Evolutionary conservation across 2,329 filamentous ascomycete species (phyloP), one percentile per base, ranked within the genome.

Genomic region (Erysiphe pulchra): DNA sequence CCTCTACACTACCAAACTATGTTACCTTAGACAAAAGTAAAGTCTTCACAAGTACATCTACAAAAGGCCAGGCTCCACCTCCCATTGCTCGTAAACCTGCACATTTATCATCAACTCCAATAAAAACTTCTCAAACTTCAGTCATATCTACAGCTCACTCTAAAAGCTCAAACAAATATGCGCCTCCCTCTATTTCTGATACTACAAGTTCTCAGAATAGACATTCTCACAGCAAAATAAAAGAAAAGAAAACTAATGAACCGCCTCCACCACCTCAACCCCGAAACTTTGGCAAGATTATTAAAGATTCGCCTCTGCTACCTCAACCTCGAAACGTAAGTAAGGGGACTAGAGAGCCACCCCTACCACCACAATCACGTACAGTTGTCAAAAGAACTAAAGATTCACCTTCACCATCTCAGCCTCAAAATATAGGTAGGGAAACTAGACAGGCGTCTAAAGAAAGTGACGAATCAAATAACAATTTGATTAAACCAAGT

Each of bases 71-170:
- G 56, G 50, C 51, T 4, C 48, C 55, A n/a, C 58, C 58, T 30
- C 58, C 57, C 1, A 49, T 59, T 2, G 56, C 52, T 7, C 51
- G 50, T 24, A 60, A 60, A 47, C 58, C 58, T 14, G 44, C 55
- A 7, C 56, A 59, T 47, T 51, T 60, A 13, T 53, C 51, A 37
- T n/a, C 14, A n/a, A 14, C 14, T 7, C 7, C 14, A 37, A 37
- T 10, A 13, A 37, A 10, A 28, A 49, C 51, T 6, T 51, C 52
- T 12, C 47, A 50, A 20, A 50, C 52, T 8, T 20, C 46, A 11
- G 52, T 46, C n/a, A 46, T 50, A 4, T 50, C 50, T 14, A 50
- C 52, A 5, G 47, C 52, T 14, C 10, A 51, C 8, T 52, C 54
- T 7, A 46, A 41, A 4, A 30, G 47, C 30, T 51, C 52, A 5